Base-by-base conservation (phyloP, 352 stramenopile species). In the Phytophthora vignae region DNA sequence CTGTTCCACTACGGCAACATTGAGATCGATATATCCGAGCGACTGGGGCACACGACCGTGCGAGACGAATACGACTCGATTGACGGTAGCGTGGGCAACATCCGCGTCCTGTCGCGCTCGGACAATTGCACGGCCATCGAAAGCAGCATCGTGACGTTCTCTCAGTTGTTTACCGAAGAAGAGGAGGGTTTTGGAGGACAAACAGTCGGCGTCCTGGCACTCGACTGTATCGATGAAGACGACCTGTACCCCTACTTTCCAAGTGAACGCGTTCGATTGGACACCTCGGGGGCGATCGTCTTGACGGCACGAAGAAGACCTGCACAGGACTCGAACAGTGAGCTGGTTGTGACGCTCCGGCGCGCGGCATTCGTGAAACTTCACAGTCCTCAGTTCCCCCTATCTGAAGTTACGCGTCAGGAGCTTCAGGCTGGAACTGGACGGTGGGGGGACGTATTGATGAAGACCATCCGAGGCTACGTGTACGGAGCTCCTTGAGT, bases 21-120 rank as follows among this genome's bases (percentile, higher is more conserved):
- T 7, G 77, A 84, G 63, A 84, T 84, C n/a, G 71, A 64, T 17
- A 81, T 84, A 15, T 81, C 77, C 2, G 74, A 82, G 52, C 57
- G 60, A 27, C 58, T 81, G 27, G 80, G 80, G 1, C 67, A 82
- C 21, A 62, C 74, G 27, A 78, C 76, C 2, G 48, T 83, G 40
- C 52, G 78, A 19, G 78, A 85, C 12, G 75, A 78, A 56, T 76
- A 81, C 38, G 74, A 82, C 50, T 62, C 38, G 11, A 73, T 78
- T 9, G 68, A 73, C 2, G 60, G 63, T 0, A 70, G 60, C 44
- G 62, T 78, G 4, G 59, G 57, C 54, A 77, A 77, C n/a, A 68
- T 67, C 6, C 61, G 67, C 2, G 40, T 78, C 3, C 19, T 73
- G 6, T 78, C 71, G 14, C 59, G 40, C 1, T 62, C 65, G 5